Conservation (phyloP, 2,329 filamentous ascomycete genomes). For the Colletotrichum orbiculare region DNA sequence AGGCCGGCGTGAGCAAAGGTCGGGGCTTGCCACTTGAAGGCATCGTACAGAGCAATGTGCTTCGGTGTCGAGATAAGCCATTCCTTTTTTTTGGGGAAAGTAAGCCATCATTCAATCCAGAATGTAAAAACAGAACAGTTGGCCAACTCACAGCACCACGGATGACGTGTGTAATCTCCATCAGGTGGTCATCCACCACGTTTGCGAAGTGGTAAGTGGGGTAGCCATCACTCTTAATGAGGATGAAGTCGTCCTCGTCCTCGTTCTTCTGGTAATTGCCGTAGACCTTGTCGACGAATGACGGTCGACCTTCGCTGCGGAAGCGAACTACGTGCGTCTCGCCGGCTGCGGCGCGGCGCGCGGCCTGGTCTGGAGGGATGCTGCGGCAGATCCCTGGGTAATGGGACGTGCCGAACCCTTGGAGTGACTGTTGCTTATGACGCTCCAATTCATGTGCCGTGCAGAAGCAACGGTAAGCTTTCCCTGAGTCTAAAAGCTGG, state of each 20-base stretch:
- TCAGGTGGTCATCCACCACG: constrained; percentile 93
- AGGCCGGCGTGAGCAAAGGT: constrained; percentile 85
- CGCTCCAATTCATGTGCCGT: constrained; percentile 75
- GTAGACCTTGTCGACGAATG: constrained; percentile 84
- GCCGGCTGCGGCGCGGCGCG: constrained; percentile 73
- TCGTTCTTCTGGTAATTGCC: constrained; percentile 70
- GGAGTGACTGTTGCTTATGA: constrained; percentile 72
- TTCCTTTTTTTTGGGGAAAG: constrained; percentile 63
- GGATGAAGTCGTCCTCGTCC: constrained; percentile 81
- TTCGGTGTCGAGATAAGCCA: constrained; percentile 95
- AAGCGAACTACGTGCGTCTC: constrained; percentile 84
- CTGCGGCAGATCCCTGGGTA: constrained; percentile 77
- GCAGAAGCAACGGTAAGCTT: constrained; percentile 96
- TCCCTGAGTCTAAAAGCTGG: constrained; percentile 73
- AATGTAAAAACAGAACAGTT: too few relatives aligned
- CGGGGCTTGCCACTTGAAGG: constrained; percentile 79
- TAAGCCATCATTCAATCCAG: too few relatives aligned
- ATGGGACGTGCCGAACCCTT: constrained; percentile 54
- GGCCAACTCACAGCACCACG: constrained; percentile 74
- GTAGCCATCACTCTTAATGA: constrained; percentile 90
- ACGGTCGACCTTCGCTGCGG: constrained; percentile 70
- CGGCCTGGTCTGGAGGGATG: constrained; percentile 74
- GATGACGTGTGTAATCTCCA: constrained; percentile 96
- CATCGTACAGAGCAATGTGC: constrained; percentile 76
- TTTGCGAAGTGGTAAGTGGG: constrained; percentile 98